Base-by-base conservation (phyloP, 2,329 filamentous ascomycete species). In the Aotearoamyces nothofagi region DNA sequence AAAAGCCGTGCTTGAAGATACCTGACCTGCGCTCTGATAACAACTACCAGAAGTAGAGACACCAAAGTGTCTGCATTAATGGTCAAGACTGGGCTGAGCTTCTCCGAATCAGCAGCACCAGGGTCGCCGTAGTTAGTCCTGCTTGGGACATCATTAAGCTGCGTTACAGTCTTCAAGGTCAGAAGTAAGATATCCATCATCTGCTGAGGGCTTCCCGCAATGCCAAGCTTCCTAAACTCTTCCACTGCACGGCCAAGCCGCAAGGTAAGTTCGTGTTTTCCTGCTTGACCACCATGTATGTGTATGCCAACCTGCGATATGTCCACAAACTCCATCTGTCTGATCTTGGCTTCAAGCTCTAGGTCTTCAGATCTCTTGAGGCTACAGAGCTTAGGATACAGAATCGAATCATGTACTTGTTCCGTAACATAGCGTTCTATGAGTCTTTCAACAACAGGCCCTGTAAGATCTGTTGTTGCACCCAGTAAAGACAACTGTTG, bases 341-440 rank as follows among this genome's bases (percentile, higher is more conserved):
- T 72, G 31, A 94, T 90, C 47, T 90, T 84, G 15, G 74, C 70
- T 48, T 96, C 87, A 5, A 98, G 61, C 42, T 94, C 84, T 6
- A 79, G 59, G 45, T 98, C 90, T 39, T 94, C 86, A 1, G 72
- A 63, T 28, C 78, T 68, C 39, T 83, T 80, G 40, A 92, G 70
- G 3, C 73, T 66, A 47, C 76, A 82, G 13, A 98, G 58, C 25
- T 78, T 70, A 1, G 86, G 81, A 45, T 93, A 98, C 7, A 98
- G 59, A 15, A 92, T 66, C 1, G 63, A 57, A 45, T 87, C 78
- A 43, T 98, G 87, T 5, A 96, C 72, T 50, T 93, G 87, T 49
- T 96, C 90, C 0, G 82, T 73, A 23, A 98, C 74, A 53, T 98
- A 94, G 26, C 84, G 76, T 53, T 98, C 90, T 39, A 98, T 94